These are phyloP conservation scores for Candida alai DNA, from an alignment of 805 yeast genomes.

Conservation along the genomic window DNA sequence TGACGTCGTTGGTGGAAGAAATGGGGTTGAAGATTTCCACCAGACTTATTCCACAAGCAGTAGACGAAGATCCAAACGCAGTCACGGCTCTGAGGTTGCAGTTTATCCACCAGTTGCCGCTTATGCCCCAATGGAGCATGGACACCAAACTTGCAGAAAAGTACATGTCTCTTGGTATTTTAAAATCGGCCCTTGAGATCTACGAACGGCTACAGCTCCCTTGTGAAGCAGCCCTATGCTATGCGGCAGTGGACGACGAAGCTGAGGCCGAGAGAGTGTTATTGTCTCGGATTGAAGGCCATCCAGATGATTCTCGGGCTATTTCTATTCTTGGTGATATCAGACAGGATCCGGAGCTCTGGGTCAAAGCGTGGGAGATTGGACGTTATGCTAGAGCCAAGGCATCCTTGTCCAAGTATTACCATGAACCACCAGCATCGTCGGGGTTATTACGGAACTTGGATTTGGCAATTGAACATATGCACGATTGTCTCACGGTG, in stretches of 20 bases:
- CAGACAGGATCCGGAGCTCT: slow-evolving; percentile 64
- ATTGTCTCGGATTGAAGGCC: slow-evolving; percentile 44
- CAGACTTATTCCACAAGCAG: slow-evolving; percentile 47
- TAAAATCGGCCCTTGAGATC: slow-evolving; percentile 84
- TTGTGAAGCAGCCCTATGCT: slow-evolving; percentile 85
- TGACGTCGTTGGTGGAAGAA: slow-evolving; percentile 89
- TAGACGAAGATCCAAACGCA: slow-evolving; percentile 25
- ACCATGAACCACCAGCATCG: slow-evolving; percentile 58
- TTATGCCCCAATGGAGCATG: slow-evolving; percentile 80
- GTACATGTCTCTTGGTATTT: slow-evolving; percentile 77
- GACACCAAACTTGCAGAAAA: slow-evolving; percentile 82
- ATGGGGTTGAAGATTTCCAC: slow-evolving; percentile 64
- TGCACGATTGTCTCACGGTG: slow-evolving; percentile 68
- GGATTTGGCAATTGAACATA: slow-evolving; percentile 54
- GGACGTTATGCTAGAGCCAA: slow-evolving; percentile 85
- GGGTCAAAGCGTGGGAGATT: slow-evolving; percentile 85
- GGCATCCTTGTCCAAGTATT: slow-evolving; percentile 71
- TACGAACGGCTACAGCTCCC: slow-evolving; percentile 74
- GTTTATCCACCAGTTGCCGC: slow-evolving; percentile 70
- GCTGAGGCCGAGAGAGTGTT: slow-evolving; percentile 61
- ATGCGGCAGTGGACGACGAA: slow-evolving; percentile 79
- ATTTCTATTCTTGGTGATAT: slow-evolving; percentile 83
- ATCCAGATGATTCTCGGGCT: slow-evolving; percentile 80
- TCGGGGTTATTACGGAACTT: slow-evolving; percentile 52
- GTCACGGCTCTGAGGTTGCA: slow-evolving; percentile 53